These are phyloP conservation scores for Rhizopogon sp. DNA, from an alignment of 768 basidiomycete genomes.

Conservation along the genomic window DNA sequence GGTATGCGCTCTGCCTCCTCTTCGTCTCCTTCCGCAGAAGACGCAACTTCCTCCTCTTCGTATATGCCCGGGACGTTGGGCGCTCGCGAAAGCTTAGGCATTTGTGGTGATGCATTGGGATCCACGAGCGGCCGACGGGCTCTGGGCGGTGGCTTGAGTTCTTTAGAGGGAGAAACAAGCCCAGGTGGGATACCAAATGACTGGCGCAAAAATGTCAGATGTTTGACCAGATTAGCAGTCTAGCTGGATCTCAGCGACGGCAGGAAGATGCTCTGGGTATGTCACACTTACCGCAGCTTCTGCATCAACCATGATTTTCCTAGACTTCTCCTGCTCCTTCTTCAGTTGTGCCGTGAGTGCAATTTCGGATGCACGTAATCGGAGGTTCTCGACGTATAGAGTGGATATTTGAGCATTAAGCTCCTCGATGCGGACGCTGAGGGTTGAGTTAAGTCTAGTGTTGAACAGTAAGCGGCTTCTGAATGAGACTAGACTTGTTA, in stretches of 20 bases:
- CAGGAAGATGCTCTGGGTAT: background rate
- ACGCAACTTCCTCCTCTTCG: slow-evolving; percentile 59
- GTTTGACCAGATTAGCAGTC: slow-evolving; percentile 60
- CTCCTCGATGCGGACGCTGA: slow-evolving; percentile 81
- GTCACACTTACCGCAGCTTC: slow-evolving; percentile 60
- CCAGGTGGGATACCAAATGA: slow-evolving; percentile 42
- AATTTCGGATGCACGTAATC: slow-evolving; percentile 77
- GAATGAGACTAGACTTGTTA: background rate
- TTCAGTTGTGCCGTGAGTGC: slow-evolving; percentile 71
- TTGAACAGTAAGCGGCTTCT: background rate
- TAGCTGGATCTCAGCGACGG: slow-evolving; percentile 17
- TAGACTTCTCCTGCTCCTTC: slow-evolving; percentile 74
- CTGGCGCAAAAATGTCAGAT: slow-evolving; percentile 59
- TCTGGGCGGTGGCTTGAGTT: slow-evolving; percentile 42
- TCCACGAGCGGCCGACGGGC: slow-evolving; percentile 43
- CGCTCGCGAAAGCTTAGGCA: slow-evolving; percentile 55
- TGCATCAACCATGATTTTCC: slow-evolving; percentile 65
- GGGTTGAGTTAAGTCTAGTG: slow-evolving; percentile 74
- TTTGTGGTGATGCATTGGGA: slow-evolving; percentile 39
- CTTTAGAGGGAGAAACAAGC: slow-evolving; percentile 30
- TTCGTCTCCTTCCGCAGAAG: slow-evolving; percentile 37
- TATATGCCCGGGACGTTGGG: slow-evolving; percentile 63
- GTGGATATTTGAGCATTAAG: slow-evolving; percentile 77
- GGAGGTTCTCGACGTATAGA: slow-evolving; percentile 80
- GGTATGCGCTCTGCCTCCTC: slow-evolving; percentile 34